Conservation (phyloP, 1,284 basidiomycete species). For the Cryptococcus hybrid region DNA sequence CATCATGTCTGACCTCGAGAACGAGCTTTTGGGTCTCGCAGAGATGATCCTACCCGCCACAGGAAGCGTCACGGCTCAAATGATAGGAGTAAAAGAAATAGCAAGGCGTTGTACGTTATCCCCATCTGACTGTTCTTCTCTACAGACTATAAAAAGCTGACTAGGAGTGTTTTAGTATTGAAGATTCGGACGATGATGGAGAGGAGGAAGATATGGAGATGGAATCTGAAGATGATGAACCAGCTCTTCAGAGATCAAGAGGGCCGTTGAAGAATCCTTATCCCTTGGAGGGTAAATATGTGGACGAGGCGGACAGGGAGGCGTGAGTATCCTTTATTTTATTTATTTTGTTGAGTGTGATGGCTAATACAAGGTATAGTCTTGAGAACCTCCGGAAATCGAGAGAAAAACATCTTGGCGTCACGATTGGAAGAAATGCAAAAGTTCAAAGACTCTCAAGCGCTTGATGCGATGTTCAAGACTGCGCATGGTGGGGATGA, state of each 20-base stretch:
- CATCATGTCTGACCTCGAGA: constrained; percentile 48
- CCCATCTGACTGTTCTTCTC: neutral
- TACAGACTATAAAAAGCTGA: neutral
- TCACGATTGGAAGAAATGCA: constrained; percentile 77
- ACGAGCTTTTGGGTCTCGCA: constrained; percentile 49
- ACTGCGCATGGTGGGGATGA: constrained; percentile 47
- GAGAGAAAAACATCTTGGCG: constrained; percentile 80
- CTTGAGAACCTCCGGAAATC: constrained; percentile 76
- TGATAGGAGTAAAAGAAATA: constrained; percentile 27
- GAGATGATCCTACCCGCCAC: constrained; percentile 43
- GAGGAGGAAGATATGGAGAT: constrained; percentile 43
- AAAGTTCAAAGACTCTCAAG: constrained; percentile 67
- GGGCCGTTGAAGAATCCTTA: constrained; percentile 61
- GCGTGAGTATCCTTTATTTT: constrained; percentile 56
- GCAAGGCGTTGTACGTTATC: constrained; percentile 30
- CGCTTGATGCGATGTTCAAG: constrained; percentile 71
- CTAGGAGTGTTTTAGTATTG: constrained; percentile 10
- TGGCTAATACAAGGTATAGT: constrained; percentile 50
- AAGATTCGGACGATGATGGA: constrained; percentile 23
- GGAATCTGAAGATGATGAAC: constrained; percentile 28
- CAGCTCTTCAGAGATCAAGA: constrained; percentile 8
- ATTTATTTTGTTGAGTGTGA: neutral
- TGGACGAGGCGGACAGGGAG: constrained; percentile 75
- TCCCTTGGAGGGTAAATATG: constrained; percentile 86
- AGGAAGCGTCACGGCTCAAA: constrained; percentile 31